A percentile compares a stretch with the other conserved stretches of the same genome.
These are phyloP conservation scores for Candida multigemmis DNA, from an alignment of 805 yeast species.

Conservation along the genomic window DNA sequence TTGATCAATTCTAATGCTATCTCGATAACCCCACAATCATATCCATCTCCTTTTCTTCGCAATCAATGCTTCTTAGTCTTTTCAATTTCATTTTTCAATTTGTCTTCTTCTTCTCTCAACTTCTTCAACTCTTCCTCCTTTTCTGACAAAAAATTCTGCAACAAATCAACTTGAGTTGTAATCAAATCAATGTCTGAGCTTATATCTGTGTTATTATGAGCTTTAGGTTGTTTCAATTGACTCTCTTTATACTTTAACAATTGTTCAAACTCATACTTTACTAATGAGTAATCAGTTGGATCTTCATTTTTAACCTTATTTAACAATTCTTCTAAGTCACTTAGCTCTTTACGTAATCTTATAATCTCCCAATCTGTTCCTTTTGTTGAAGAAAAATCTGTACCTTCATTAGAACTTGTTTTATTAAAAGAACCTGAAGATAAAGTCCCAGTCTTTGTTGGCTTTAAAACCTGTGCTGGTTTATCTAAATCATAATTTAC, in stretches of 20 bases:
- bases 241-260: slow-evolving; percentile 69
- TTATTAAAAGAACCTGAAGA: slow-evolving; percentile 40
- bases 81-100: slow-evolving; percentile 5
- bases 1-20: no score
- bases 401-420: slow-evolving; percentile 36
- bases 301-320: slow-evolving; percentile 34
- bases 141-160: slow-evolving; percentile 57
- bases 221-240: slow-evolving; percentile 27
- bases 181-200: slow-evolving; percentile 58
- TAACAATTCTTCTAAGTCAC: slow-evolving; percentile 63
- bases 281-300: slow-evolving; percentile 14
- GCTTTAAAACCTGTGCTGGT: slow-evolving; percentile 20
- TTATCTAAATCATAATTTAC: slow-evolving; percentile 58
- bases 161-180: slow-evolving; percentile 64
- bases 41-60: not conserved
- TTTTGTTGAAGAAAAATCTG: slow-evolving; percentile 62
- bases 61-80: not conserved
- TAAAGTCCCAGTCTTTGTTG: slow-evolving; percentile 5
- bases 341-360: slow-evolving; percentile 67
- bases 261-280: slow-evolving; percentile 68
- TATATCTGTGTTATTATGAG: slow-evolving; percentile 32
- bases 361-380: slow-evolving; percentile 95
- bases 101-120: slow-evolving; percentile 34
- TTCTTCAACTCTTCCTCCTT: slow-evolving; percentile 53
- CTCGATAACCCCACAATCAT: not conserved